phyloP scores from a whole-genome alignment of 177 flowering plant genomes.

The Vitis hybrid region DNA sequence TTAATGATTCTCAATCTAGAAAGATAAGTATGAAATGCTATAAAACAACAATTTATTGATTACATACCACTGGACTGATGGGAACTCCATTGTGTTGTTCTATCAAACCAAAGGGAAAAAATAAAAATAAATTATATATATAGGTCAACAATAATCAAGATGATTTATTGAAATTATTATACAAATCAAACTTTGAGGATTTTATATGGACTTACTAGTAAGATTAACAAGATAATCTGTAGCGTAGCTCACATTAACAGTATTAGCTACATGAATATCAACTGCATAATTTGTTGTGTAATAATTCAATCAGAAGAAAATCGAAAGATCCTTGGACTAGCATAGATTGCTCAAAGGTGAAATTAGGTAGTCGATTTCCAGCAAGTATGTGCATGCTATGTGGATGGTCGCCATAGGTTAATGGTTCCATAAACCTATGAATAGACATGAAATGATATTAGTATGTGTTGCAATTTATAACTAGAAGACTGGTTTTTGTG shows the following conservation, averaged over 20 bases:
- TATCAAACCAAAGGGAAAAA: background rate
- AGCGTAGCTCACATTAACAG: background rate
- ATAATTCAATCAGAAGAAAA: conserved; percentile 8
- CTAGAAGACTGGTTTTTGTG: no score
- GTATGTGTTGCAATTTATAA: background rate
- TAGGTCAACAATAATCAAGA: no score
- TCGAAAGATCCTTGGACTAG: conserved; percentile 7
- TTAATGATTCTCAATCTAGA: no score
- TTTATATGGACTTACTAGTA: conserved; percentile 1
- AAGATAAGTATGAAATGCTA: no score
- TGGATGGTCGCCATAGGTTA: conserved; percentile 11
- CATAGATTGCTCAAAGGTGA: background rate
- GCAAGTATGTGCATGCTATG: background rate
- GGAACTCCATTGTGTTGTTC: background rate
- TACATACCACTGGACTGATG: background rate
- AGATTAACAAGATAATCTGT: conserved; percentile 7
- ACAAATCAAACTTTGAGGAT: background rate
- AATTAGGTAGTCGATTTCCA: conserved; percentile 6
- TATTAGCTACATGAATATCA: background rate
- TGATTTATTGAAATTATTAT: background rate
- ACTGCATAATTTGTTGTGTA: conserved; percentile 6
- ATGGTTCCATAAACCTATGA: conserved; percentile 2
- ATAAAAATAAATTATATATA: background rate
- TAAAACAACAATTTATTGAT: background rate
- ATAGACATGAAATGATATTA: background rate